Evolutionary conservation across 345 rosid species (phyloP), one percentile per base, ranked within the genome.

Genomic region (Pistacia vera): DNA sequence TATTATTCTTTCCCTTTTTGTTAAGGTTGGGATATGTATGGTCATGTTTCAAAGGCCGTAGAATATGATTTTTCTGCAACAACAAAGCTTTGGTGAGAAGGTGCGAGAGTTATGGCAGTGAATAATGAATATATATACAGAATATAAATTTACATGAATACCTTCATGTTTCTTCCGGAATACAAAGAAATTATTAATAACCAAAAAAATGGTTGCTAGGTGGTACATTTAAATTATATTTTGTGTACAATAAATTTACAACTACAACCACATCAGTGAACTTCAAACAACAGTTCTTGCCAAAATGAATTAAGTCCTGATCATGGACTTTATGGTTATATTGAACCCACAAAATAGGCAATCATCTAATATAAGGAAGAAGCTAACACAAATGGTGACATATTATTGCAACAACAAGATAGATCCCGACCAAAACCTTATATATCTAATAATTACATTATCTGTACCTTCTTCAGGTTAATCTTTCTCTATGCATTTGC

Each of bases 401-500:
- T 30, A 70, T 52, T 10, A 58, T 30, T 56, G n/a, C 56, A 67
- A 52, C 14, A 46, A 71, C 59, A 49, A 48, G 38, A 77, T 58
- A 62, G 51, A 58, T 61, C 74, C 68, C 20, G 49, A 62, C 12
- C 36, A 46, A 44, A 17, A 16, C 66, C 74, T 52, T 35, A 33
- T 17, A 20, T 16, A 67, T 75, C 33, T 75, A 70, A 63, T 63
- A 68, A 70, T 54, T 70, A 70, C 54, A 70, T 68, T 18, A 36
- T 46, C 56, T 62, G 70, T 70, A 38, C 77, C 80, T 36, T 71
- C 70, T 72, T 75, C 49, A 76, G 59, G 72, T 81, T 80, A 83
- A 77, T 88, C 90, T 77, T 82, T 86, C 28, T 79, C 82, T 63
- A 65, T 77, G 84, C 98, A 93, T 70, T 41, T 87, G 90, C 98